Evolutionary conservation across 495 filamentous ascomycete genomes (phyloP).

Genomic region (Penicillium daleae): DNA sequence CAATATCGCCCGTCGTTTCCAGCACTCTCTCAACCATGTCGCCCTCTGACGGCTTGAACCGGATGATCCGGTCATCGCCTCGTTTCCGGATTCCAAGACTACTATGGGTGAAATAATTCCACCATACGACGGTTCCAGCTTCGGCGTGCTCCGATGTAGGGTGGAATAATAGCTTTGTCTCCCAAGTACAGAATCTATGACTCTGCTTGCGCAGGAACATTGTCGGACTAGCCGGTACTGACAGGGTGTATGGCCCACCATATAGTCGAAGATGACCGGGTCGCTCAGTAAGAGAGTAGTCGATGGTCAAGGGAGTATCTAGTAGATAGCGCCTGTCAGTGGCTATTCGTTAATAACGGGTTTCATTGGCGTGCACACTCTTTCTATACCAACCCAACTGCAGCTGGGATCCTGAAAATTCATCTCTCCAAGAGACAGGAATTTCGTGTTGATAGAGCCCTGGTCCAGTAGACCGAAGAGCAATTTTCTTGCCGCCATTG

Average conservation of each 20-base stretch:
- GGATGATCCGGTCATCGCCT: conserved; percentile 25
- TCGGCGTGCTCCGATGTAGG: conserved; percentile 36
- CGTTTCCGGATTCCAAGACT: conserved; percentile 38
- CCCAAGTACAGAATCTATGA: conserved; percentile 38
- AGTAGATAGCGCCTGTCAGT: neutral
- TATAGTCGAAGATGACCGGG: conserved; percentile 41
- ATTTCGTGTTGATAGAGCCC: conserved; percentile 30
- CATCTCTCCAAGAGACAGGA: conserved; percentile 42
- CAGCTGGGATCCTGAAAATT: conserved; percentile 34
- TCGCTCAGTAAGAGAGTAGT: conserved; percentile 42
- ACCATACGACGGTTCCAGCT: conserved; percentile 46
- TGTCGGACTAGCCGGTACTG: conserved; percentile 43
- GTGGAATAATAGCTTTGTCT: conserved; percentile 37
- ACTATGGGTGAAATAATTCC: conserved; percentile 47
- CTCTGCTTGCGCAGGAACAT: conserved; percentile 50
- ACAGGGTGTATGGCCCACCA: conserved; percentile 47
- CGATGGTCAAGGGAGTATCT: conserved; percentile 39
- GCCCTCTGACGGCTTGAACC: conserved; percentile 27
- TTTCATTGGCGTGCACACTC: conserved; percentile 25
- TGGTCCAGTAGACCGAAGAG: conserved; percentile 36
- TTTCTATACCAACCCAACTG: conserved; percentile 50
- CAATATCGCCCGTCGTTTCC: conserved; percentile 7
- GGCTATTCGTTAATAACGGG: too few species aligned
- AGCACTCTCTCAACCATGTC: conserved; percentile 19
- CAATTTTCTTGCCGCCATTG: conserved; percentile 46